Conservation (phyloP, 371 early-diverging fungal species). For the Chytridium lagenaria region DNA sequence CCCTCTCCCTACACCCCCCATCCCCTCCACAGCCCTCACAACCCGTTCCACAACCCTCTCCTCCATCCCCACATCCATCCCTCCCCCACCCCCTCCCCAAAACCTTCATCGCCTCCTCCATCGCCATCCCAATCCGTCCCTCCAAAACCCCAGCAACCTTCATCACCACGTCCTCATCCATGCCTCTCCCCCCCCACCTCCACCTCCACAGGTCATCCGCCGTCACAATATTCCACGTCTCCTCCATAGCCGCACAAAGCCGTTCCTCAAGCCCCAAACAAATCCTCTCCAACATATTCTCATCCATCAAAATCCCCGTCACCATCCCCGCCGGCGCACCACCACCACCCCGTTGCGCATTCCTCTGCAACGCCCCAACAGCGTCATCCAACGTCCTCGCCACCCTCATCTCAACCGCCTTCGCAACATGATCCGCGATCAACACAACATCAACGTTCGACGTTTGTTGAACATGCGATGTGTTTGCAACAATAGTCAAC, state of each 20-base stretch:
- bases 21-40: background rate
- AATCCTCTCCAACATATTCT: background rate
- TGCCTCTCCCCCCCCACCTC: background rate
- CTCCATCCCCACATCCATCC: background rate
- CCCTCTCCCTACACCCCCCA: constrained; percentile 2
- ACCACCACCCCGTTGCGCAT: background rate
- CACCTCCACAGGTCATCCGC: background rate
- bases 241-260: background rate
- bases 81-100: background rate
- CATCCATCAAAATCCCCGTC: background rate
- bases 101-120: constrained; percentile 4
- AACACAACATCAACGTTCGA: background rate
- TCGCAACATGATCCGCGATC: background rate
- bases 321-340: background rate
- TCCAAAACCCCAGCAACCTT: background rate
- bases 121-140: background rate
- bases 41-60: background rate
- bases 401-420: constrained; percentile 10
- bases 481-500: background rate
- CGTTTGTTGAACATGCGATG: too few species aligned
- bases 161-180: background rate
- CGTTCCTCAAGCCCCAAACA: background rate
- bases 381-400: background rate
- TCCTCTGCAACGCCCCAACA: background rate
- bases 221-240: background rate